A percentile compares a stretch with the other conserved stretches of the same genome.
Evolutionary conservation across 1,284 basidiomycete species (phyloP).

Genomic region (Stygiomarasmius scandens): DNA sequence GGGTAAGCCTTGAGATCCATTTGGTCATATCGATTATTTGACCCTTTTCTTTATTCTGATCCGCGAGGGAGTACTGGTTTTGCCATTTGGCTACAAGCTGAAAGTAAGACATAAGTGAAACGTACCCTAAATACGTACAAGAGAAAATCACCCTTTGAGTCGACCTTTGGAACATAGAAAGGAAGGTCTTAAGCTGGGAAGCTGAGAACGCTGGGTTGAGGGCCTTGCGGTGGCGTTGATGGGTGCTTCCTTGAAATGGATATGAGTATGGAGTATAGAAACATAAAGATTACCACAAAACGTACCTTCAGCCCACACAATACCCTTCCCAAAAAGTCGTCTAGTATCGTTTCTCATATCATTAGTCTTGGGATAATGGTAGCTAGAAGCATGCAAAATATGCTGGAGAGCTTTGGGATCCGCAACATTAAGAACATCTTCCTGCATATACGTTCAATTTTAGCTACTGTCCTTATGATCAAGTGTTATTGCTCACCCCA

Average conservation of each 20-base stretch:
- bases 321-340: conserved; percentile 22
- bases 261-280: background rate
- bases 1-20: too few species aligned
- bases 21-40: too few species aligned
- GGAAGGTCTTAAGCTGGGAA: conserved; percentile 24
- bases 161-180: conserved; percentile 27
- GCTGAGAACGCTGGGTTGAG: conserved; percentile 32
- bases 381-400: conserved; percentile 29
- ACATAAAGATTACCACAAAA: background rate
- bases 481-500: conserved; percentile 26
- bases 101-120: too few species aligned
- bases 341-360: conserved; percentile 7
- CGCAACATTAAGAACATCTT: conserved; percentile 24
- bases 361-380: conserved; percentile 24
- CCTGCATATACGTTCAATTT: conserved; percentile 7
- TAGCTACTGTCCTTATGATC: background rate
- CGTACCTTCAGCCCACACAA: conserved; percentile 23
- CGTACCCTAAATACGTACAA: too few species aligned
- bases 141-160: too few species aligned
- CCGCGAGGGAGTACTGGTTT: too few species aligned
- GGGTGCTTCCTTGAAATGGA: conserved; percentile 18
- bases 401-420: conserved; percentile 30
- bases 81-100: too few species aligned
- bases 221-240: conserved; percentile 29
- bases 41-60: too few species aligned